Conservation (phyloP, 2,329 filamentous ascomycete genomes). For the Pseudogymnoascus destructans region DNA sequence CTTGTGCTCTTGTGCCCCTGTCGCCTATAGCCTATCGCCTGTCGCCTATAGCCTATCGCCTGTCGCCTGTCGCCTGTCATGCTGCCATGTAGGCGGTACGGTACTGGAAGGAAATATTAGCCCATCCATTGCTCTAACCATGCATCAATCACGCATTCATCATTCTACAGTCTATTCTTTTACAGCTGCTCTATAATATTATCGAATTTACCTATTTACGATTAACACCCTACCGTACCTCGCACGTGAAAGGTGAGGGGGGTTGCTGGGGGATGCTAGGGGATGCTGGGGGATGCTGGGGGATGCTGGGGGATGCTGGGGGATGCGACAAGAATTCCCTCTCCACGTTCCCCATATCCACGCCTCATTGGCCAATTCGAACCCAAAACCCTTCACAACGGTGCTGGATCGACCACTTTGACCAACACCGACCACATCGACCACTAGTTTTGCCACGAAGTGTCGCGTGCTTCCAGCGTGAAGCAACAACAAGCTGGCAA, state of each 20-base stretch:
- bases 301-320: too few species aligned
- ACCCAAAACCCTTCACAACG: neutral
- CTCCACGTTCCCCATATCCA: constrained; percentile 1
- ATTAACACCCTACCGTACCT: neutral
- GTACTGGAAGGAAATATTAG: too few species aligned
- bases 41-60: too few species aligned
- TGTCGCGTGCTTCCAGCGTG: constrained; percentile 10
- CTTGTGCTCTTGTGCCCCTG: neutral
- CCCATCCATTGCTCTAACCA: neutral
- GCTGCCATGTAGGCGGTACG: neutral
- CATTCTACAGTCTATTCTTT: neutral
- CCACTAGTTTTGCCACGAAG: constrained; percentile 6
- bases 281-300: too few species aligned
- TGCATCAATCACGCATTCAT: neutral
- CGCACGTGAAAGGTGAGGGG: too few species aligned
- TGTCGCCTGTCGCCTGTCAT: too few species aligned
- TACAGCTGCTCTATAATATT: neutral
- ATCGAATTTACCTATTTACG: neutral
- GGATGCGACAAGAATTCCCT: neutral
- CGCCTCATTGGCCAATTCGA: neutral
- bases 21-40: too few species aligned
- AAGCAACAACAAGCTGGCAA: neutral
- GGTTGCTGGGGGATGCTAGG: too few species aligned
- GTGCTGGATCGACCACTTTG: neutral
- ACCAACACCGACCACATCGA: neutral